Evolutionary conservation across 176 grass and related monocot genomes (phyloP), one percentile per base, ranked within the genome.

Genomic region (Rhipidocladum racemiflorum): DNA sequence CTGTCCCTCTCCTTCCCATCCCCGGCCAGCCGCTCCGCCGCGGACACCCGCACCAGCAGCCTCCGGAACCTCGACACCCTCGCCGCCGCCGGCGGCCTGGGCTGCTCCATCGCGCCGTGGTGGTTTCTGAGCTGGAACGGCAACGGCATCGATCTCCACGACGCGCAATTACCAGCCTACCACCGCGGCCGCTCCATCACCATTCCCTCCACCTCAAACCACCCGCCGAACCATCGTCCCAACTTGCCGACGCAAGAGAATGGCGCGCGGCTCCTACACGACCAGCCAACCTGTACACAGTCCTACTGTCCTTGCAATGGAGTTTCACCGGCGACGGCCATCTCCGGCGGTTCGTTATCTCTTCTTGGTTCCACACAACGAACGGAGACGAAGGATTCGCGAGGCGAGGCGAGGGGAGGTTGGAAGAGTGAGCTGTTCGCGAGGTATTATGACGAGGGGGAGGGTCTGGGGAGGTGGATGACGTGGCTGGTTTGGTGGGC

Each of bases 1-100:
- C 21, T 89, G 18, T 83, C 83, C 62, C 30, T 83, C 4, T 18
- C 80, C 4, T 74, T 57, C 49, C 51, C 59, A 18, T 9, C 72
- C 4, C 24, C 48, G 27, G 70, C 53, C 15, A 72, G 63, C 30
- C 72, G 63, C 49, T 84, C 86, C 8, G 78, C 72, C 63, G 81
- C 83, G 20, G 88, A 62, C 13, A 84, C 76, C 48, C 91, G 77
- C 13, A 89, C 88, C 38, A 97, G 76, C 38, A 97, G 76, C 68
- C 91, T 59, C 74, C 88, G 89, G n/a, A 93, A 83, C 77, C 83
- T 80, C 30, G 84, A 97, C 66, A 65, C 66, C 90, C 79, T 87
- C 38, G 7, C 40, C 28, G 24, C 72, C 68, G 56, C 3, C 67
- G 54, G 17, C 29, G 27, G 54, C 62, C 80, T 78, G 0, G 24